Conservation (phyloP, 192 early-diverging fungal genomes). For the Entophlyctis luteolus region DNA sequence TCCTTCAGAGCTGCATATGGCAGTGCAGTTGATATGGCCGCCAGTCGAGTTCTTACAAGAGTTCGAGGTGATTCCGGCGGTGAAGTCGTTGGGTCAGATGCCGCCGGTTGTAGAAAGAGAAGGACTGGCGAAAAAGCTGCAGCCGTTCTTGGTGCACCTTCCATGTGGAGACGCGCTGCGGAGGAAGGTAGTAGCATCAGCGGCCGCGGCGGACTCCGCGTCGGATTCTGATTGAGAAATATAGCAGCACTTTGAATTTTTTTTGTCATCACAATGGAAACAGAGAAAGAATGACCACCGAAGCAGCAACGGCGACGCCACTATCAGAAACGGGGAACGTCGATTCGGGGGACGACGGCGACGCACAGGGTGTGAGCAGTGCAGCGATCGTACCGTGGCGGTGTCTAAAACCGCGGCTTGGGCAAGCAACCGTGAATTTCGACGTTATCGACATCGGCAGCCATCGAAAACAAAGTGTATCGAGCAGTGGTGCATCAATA, state of each 20-base stretch:
- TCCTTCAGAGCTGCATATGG: slow-evolving; percentile 41
- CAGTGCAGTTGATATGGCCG: slow-evolving; percentile 38
- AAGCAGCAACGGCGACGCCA: neutral
- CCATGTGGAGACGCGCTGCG: slow-evolving; percentile 8
- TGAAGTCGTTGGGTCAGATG: neutral
- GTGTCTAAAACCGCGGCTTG: neutral
- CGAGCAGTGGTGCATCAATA: neutral
- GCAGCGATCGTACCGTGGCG: slow-evolving; percentile 4
- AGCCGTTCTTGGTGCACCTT: slow-evolving; percentile 4
- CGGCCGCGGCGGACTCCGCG: neutral
- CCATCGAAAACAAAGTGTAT: neutral
- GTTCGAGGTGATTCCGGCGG: slow-evolving; percentile 33
- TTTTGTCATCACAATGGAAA: neutral
- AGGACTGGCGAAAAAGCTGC: slow-evolving; percentile 22
- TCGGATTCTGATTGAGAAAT: slow-evolving; percentile 16
- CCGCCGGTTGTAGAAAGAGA: slow-evolving; percentile 13
- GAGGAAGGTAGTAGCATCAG: neutral
- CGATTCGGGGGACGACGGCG: neutral
- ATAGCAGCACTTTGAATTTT: too few species aligned
- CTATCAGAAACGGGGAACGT: neutral
- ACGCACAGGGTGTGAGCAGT: neutral
- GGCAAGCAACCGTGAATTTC: neutral
- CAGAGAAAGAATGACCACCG: neutral
- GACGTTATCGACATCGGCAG: neutral
- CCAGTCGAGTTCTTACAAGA: slow-evolving; percentile 35